Conservation (phyloP, 306 rosid genomes). For the Lagenaria siceraria region DNA sequence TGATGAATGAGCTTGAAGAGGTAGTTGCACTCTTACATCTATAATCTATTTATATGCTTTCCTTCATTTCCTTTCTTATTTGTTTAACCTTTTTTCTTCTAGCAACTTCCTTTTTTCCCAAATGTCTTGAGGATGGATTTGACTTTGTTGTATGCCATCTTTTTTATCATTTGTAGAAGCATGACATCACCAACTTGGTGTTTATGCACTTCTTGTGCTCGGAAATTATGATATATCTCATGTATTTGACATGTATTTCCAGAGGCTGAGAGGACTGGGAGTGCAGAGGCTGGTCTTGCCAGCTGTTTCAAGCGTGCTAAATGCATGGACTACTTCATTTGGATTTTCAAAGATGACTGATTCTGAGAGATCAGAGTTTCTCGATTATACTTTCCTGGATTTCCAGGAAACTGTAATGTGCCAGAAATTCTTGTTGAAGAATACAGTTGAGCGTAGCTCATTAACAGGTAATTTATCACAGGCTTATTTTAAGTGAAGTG, state of each 20-base stretch:
- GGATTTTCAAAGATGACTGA: conserved; percentile 56
- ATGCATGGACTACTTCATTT: conserved; percentile 66
- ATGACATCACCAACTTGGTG: not conserved
- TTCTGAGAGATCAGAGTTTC: conserved; percentile 48
- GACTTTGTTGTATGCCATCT: not conserved
- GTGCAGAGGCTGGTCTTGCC: conserved; percentile 83
- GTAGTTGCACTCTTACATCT: conserved; percentile 16
- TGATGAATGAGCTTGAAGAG: conserved; percentile 82
- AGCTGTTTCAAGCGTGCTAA: conserved; percentile 57
- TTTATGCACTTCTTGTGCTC: not conserved
- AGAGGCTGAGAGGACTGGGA: conserved; percentile 62
- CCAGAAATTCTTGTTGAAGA: conserved; percentile 45
- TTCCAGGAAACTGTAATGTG: conserved; percentile 73
- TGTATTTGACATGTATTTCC: conserved; percentile 8
- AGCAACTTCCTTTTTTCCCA: not conserved
- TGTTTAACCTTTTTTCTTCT: not conserved
- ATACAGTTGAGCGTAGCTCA: conserved; percentile 17
- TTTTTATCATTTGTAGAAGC: not conserved
- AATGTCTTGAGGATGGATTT: not conserved
- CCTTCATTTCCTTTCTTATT: not conserved
- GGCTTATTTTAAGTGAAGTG: not conserved
- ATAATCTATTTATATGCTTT: not conserved
- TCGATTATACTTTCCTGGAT: conserved; percentile 57
- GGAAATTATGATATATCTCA: not conserved
- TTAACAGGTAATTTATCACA: conserved; percentile 21